phyloP scores from a whole-genome alignment of 1,139 yeast genomes.

The Torulaspora globosa region DNA sequence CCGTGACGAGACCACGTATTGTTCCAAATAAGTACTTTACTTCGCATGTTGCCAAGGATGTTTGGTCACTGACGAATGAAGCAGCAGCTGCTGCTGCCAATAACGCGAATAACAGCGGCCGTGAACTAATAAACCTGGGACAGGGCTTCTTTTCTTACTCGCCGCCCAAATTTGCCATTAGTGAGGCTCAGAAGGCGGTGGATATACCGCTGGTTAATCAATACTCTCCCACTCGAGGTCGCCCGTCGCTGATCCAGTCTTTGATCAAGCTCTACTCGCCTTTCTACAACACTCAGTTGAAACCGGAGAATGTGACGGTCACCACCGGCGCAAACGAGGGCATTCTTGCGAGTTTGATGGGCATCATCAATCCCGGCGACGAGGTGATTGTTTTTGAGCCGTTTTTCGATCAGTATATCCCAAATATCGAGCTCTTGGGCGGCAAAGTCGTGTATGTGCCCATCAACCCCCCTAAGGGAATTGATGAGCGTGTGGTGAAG shows the following conservation, averaged over 20 bases:
- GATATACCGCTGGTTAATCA: conserved; percentile 74
- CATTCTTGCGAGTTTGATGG: conserved; percentile 77
- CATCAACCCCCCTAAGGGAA: conserved; percentile 75
- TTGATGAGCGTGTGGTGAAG: conserved; percentile 56
- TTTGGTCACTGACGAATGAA: conserved; percentile 92
- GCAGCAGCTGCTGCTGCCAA: conserved; percentile 79
- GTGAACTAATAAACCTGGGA: conserved; percentile 80
- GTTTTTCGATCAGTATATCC: conserved; percentile 91
- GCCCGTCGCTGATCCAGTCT: conserved; percentile 66
- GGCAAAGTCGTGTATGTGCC: conserved; percentile 86
- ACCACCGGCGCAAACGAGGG: conserved; percentile 99
- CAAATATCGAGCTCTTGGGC: conserved; percentile 90
- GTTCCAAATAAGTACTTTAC: conserved; percentile 58
- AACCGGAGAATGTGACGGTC: conserved; percentile 49
- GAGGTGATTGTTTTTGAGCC: conserved; percentile 98
- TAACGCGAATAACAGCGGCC: conserved; percentile 50
- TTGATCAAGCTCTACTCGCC: conserved; percentile 68
- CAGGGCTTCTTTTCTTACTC: conserved; percentile 96
- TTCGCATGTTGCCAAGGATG: conserved; percentile 59
- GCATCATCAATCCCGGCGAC: conserved; percentile 80
- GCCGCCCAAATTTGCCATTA: conserved; percentile 85
- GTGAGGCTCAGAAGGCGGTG: conserved; percentile 76
- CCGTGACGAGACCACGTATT: conserved; percentile 20
- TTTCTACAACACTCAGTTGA: conserved; percentile 53
- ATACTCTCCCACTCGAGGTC: conserved; percentile 88